Conservation (phyloP, 495 filamentous ascomycete species). For the Umbilicaria muhlenbergii region DNA sequence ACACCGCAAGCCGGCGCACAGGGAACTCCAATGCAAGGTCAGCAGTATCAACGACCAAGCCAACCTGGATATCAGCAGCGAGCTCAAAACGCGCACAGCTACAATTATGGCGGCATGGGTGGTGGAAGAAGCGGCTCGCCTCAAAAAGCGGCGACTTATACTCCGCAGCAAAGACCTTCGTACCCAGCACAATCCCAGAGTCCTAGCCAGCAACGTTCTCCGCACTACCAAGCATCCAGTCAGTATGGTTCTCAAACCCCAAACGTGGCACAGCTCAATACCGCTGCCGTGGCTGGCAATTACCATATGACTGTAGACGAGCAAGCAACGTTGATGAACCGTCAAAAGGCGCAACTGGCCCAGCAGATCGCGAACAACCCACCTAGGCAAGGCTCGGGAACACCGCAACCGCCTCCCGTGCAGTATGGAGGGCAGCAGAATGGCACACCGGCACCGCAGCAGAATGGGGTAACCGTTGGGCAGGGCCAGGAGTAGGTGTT, state of each 20-base stretch:
- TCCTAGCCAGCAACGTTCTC: slow-evolving; percentile 17
- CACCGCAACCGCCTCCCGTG: slow-evolving; percentile 22
- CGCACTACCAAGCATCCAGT: slow-evolving; percentile 17
- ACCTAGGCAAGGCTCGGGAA: slow-evolving; percentile 20
- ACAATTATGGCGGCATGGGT: slow-evolving; percentile 8
- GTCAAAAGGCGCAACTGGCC: slow-evolving; percentile 28
- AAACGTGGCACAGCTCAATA: slow-evolving; percentile 21
- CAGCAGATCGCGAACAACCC: slow-evolving; percentile 7
- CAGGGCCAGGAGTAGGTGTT: background rate
- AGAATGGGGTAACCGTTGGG: slow-evolving; percentile 8
- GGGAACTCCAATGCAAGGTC: slow-evolving; percentile 15
- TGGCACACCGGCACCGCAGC: slow-evolving; percentile 24
- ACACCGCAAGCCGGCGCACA: slow-evolving; percentile 13
- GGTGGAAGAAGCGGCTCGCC: slow-evolving; percentile 21
- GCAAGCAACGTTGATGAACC: slow-evolving; percentile 30
- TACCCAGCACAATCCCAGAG: slow-evolving; percentile 15
- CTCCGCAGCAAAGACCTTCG: slow-evolving; percentile 13
- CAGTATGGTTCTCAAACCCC: slow-evolving; percentile 15
- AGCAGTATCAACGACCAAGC: slow-evolving; percentile 23
- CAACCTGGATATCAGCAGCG: slow-evolving; percentile 26
- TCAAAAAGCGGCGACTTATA: slow-evolving; percentile 19
- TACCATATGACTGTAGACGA: slow-evolving; percentile 30
- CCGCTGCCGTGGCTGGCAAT: slow-evolving; percentile 24
- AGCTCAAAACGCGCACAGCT: slow-evolving; percentile 17
- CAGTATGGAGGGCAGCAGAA: slow-evolving; percentile 24